Base-by-base conservation (phyloP, 345 rosid species). In the Gynandropsis gynandra region DNA sequence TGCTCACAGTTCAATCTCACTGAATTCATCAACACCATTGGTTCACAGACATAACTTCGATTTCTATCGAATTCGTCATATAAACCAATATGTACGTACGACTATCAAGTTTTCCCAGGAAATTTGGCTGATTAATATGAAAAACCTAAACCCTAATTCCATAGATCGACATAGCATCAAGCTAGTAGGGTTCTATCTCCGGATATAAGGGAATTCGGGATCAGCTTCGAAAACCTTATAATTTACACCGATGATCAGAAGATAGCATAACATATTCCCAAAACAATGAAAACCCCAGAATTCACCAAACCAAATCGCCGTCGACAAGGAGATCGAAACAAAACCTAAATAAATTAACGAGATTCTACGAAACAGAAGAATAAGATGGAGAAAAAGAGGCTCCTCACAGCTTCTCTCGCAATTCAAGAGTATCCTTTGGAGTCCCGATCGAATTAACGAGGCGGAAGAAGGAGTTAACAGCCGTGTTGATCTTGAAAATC, bases 401-500 rank as follows among this genome's bases (percentile, higher is more conserved):
- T 6, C 64, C 80, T 55, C 12, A 82, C 89, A 86, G 72, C 59
- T 80, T 83, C 1, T 79, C 81, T 11, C 87, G 84, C 46, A 80
- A 62, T 11, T 79, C 72, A 58, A 71, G 60, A 51, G 95, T 86
- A 59, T 86, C 95, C 38, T 75, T 86, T 3, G 82, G 76, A 45
- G 92, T 80, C 33, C 89, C 89, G 15, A 86, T 80, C 21, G 86
- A 73, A 71, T 74, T 72, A 58, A 83, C 80, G 63, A 83, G 95
- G 16, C 84, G 92, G 54, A 63, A 63, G 63, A 83, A 80, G 61
- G 80, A 68, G 54, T 69, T 71, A 19, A 86, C 70, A 24, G 89
- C 86, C 1, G 86, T 86, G 66, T 78, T 75, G 47, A 80, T 75
- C 68, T 76, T 75, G 72, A 86, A 86, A 41, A 86, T 75, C 7